Evolutionary conservation across 2,329 filamentous ascomycete species (phyloP), one percentile per base, ranked within the genome.

Genomic region (Hymenoscyphus albidus): DNA sequence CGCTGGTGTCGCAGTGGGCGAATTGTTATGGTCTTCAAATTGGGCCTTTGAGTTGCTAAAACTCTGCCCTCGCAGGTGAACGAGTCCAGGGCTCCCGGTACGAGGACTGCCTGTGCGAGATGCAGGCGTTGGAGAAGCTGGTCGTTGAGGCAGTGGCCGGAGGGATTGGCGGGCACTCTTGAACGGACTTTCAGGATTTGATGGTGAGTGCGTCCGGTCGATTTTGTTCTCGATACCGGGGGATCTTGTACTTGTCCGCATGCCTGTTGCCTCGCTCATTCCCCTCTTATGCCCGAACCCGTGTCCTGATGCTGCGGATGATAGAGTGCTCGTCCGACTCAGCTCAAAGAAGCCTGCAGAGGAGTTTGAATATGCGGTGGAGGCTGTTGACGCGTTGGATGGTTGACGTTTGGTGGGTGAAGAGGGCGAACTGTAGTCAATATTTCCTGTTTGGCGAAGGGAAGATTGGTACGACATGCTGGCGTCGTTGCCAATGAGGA

Each of bases 101-200:
- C 74, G 70, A 44, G 69, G 35, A 35, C 3, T 35, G 3, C 35
- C 35, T 7, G 35, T 35, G 9, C 35, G 6, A 35, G 35, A 35
- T 35, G 35, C 72, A 12, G 80, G 76, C 35, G 82, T 75, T 56
- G 79, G 76, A 14, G 79, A 68, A 62, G 81, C 84, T 2, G 90
- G 88, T 0, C 85, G 80, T 74, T 91, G 89, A 3, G 88, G 85
- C 6, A 93, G 81, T 31, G 90, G 90, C 59, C 92, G 87, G 66
- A 96, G 80, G 27, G 91, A 93, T 73, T 91, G 89, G 62, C 92
- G 88, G 66, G 90, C 84, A 70, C 83, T 88, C 70, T 85, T 86
- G 74, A 92, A 93, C 67, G 88, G 81, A 70, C 85, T 87, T 40
- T 87, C 85, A n/a, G 85, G 81, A 67, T 78, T 83, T 77, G 64